Evolutionary conservation across 2,329 filamentous ascomycete genomes (phyloP).

Genomic region (Didymella arachidicola): DNA sequence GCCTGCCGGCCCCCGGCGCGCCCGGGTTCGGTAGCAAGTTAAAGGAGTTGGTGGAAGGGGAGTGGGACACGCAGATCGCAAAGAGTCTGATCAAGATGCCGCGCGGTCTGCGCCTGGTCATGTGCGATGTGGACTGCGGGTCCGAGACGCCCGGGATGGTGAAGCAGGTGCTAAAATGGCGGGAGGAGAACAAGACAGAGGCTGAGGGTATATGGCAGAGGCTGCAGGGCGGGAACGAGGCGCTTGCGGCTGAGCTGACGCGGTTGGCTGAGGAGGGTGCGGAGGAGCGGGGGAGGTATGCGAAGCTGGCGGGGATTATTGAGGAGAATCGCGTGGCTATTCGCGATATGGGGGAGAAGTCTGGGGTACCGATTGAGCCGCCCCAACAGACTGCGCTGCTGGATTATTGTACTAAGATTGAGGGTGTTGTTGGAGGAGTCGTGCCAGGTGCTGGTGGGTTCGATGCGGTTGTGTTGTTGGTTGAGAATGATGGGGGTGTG

Average conservation of each 20-base stretch:
- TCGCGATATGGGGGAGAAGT: constrained; percentile 75
- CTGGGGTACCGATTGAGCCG: constrained; percentile 88
- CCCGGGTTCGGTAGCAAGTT: constrained; percentile 73
- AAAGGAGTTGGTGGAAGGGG: constrained; percentile 68
- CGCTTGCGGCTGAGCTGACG: constrained; percentile 70
- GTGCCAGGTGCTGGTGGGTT: constrained; percentile 94
- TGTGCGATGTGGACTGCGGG: constrained; percentile 96
- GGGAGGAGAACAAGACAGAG: constrained; percentile 67
- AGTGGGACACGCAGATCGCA: constrained; percentile 81
- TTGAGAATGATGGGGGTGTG: constrained; percentile 75
- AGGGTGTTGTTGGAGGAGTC: constrained; percentile 87
- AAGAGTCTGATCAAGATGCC: constrained; percentile 77
- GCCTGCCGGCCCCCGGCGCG: constrained; percentile 70
- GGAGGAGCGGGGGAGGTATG: constrained; percentile 41
- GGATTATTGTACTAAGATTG: constrained; percentile 73
- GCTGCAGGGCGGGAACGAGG: constrained; percentile 77
- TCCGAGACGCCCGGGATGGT: constrained; percentile 96
- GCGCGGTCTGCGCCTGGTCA: constrained; percentile 75
- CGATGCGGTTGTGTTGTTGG: constrained; percentile 84
- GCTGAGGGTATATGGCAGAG: constrained; percentile 76
- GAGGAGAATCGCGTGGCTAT: constrained; percentile 66
- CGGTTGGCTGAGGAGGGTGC: constrained; percentile 53
- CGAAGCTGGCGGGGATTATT: constrained; percentile 62
- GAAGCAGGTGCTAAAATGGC: constrained; percentile 86
- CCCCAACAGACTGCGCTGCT: constrained; percentile 82